Conservation (phyloP, 768 basidiomycete species). For the Mycena haematopus region DNA sequence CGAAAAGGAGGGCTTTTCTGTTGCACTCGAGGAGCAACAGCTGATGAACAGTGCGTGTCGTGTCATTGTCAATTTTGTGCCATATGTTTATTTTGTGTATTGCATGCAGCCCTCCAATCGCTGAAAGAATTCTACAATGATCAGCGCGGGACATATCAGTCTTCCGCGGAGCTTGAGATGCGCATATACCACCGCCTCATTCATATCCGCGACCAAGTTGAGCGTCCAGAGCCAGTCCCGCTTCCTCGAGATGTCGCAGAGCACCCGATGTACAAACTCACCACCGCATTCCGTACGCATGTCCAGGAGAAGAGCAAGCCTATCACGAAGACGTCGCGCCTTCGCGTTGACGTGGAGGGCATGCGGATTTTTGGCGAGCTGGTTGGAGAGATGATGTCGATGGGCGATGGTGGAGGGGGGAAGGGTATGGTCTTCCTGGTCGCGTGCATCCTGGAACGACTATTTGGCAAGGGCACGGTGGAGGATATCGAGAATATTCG, state of each 20-base stretch:
- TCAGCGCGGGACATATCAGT: constrained; percentile 67
- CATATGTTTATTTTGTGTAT: background rate
- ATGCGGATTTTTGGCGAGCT: constrained; percentile 75
- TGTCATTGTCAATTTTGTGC: background rate
- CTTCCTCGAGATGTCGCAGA: constrained; percentile 55
- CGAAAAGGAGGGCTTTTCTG: constrained; percentile 61
- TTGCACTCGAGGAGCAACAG: constrained; percentile 84
- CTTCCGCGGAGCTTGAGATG: constrained; percentile 93
- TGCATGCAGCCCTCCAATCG: constrained; percentile 79
- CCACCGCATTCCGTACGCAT: constrained; percentile 78
- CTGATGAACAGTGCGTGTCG: constrained; percentile 82
- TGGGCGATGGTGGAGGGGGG: constrained; percentile 63
- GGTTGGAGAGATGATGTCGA: constrained; percentile 65
- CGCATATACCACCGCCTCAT: constrained; percentile 92
- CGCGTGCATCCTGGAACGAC: constrained; percentile 85
- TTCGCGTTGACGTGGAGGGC: constrained; percentile 67
- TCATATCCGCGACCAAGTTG: constrained; percentile 85
- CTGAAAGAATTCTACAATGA: constrained; percentile 95
- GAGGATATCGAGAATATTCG: constrained; percentile 75
- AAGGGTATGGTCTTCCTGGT: constrained; percentile 82
- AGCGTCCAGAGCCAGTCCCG: constrained; percentile 78
- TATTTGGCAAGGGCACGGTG: constrained; percentile 83
- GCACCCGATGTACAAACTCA: constrained; percentile 82
- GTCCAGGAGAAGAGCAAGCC: constrained; percentile 83
- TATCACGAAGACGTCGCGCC: constrained; percentile 69